Evolutionary conservation across 352 stramenopile species (phyloP), one percentile per base, ranked within the genome.

Genomic region (Pythium graminicola): DNA sequence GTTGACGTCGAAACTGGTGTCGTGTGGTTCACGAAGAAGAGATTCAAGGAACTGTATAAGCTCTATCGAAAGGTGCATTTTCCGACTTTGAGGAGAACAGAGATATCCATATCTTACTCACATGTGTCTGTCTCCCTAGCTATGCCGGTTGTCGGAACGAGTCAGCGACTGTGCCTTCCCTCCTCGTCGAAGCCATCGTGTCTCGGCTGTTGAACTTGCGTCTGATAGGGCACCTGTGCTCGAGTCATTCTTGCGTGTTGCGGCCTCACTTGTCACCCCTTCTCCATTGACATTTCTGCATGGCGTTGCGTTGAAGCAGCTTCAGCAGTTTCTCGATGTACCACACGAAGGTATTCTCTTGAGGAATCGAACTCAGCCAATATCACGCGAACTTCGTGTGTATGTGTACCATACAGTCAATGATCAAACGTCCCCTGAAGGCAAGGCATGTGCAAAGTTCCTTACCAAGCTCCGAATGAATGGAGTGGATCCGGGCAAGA

Each of bases 1-100:
- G 81, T 89, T 26, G 82, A 93, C 62, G 60, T 93, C 16, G 82
- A 93, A 60, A 91, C 71, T 69, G 82, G 82, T 8, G 79, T 93
- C 16, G 76, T 93, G 5, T 90, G 81, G 76, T 88, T 91, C 54
- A 90, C 77, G 1, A 71, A 73, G 28, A 89, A 89, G 57, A 69
- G 82, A 22, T 91, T 90, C 44, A 81, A 81, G 36, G 82, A 93
- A 29, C 61, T 93, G 1, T 72, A 90, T 56, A 93, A 93, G 50
- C 62, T 93, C 3, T 69, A 89, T 53, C 80, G 82, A 45, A 91
- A 90, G 66, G 81, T 90, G 55, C 14, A n/a, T n/a, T n/a, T n/a
- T n/a, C n/a, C n/a, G n/a, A n/a, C n/a, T n/a, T n/a, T n/a, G n/a
- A n/a, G n/a, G n/a, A n/a, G n/a, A n/a, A n/a, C n/a, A n/a, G n/a